Evolutionary conservation across 2,329 filamentous ascomycete species (phyloP), one percentile per base, ranked within the genome.

Genomic region (Proliferodiscus dingleyae): DNA sequence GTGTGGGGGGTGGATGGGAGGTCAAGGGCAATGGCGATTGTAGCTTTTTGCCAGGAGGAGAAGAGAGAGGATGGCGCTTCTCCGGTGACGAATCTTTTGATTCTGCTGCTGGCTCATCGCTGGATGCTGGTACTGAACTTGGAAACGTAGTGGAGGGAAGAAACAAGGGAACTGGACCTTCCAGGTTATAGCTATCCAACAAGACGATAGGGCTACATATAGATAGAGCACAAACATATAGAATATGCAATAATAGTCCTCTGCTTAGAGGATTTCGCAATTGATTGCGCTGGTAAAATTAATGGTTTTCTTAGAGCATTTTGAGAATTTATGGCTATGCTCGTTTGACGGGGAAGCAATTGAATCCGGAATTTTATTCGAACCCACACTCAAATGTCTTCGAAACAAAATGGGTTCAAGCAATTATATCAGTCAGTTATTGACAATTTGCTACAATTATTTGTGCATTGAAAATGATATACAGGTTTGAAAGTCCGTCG

Each of bases 11-110:
- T 29, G 85, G 84, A 22, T 98, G 91, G 91, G 74, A 80, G 32
- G 90, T 89, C 61, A 76, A 80, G 49, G 63, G 78, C 43, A 91
- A 95, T 68, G 89, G 89, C 13, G 88, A 95, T 64, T 95, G 89
- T 61, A 83, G 78, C 49, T 95, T 91, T 66, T 70, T 97, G 55
- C 80, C 74, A 43, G 76, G 77, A 44, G 91, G 91, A 6, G 84
- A 86, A 58, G 91, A 97, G 67, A 76, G 90, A 70, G 89, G 89
- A 62, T 97, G 91, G 71, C 66, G 65, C 32, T 81, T 81, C 54
- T 71, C 72, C 1, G 76, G 77, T 34, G 77, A 81, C 56, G 78
- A 81, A 61, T 70, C 71, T 16, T 81, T 81, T 63, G 54, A 72
- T 61, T 53, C 55, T 23, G 36, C 49, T 11, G 44, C 51, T 45